phyloP scores from a whole-genome alignment of 75 land plant species.

The Adiantum capillusveneris region DNA sequence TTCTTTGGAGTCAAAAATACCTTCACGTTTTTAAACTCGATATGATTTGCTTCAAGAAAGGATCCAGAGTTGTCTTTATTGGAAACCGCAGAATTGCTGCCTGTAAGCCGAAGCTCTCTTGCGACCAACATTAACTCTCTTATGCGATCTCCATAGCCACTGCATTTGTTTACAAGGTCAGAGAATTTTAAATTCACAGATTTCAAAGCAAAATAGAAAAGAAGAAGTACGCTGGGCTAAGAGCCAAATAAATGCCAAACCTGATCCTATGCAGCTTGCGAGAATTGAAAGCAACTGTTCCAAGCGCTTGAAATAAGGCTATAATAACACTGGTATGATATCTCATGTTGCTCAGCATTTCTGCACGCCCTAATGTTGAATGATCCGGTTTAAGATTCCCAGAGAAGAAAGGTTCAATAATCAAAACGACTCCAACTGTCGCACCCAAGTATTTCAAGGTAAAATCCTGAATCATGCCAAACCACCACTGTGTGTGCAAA shows the following conservation, averaged over 20 bases:
- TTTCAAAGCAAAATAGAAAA: no score
- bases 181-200: no score
- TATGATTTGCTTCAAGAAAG: conserved; percentile 71
- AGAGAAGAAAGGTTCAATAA: conserved; percentile 95
- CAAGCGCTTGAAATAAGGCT: conserved; percentile 91
- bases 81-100: conserved; percentile 36
- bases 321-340: conserved; percentile 98
- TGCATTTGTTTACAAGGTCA: conserved; percentile 20
- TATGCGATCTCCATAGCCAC: conserved; percentile 99
- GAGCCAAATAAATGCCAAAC: conserved; percentile 22
- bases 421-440: conserved; percentile 85
- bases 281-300: conserved; percentile 81
- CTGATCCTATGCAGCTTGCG: conserved; percentile 80
- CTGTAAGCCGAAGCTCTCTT: conserved; percentile 53
- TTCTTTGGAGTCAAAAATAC: conserved; percentile 20
- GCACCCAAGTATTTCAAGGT: conserved; percentile 94
- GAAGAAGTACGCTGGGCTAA: no score
- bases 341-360: conserved; percentile 93
- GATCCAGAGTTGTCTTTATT: conserved; percentile 55
- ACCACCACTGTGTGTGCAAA: conserved; percentile 96
- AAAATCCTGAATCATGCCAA: conserved; percentile 99
- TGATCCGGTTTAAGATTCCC: conserved; percentile 81
- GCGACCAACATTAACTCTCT: conserved; percentile 74
- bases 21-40: conserved; percentile 92
- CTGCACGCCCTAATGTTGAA: conserved; percentile 84